These are phyloP conservation scores for Malus hybrid DNA, from an alignment of 331 rosid species.

Conservation along the genomic window DNA sequence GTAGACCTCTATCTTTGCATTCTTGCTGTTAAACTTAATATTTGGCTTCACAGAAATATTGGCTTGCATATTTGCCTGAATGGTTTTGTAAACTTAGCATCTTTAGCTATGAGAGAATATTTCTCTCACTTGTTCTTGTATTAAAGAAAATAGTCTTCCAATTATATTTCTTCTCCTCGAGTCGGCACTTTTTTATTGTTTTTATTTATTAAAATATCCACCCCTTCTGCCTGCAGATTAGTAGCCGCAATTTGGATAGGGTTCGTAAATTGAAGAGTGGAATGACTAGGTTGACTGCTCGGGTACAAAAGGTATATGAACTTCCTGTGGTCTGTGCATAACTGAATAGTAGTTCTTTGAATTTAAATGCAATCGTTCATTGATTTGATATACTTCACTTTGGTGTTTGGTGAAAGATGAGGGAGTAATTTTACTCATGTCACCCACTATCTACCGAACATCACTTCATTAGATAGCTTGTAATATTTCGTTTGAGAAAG, in stretches of 20 bases:
- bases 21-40: neutral
- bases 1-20: neutral
- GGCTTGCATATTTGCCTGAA: neutral
- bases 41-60: neutral
- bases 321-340: neutral
- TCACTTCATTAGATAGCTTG: neutral
- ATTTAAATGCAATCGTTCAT: neutral
- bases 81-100: neutral
- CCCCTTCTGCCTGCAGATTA: conserved; percentile 48
- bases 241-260: conserved; percentile 95
- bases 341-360: neutral
- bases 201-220: neutral
- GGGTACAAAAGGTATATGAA: conserved; percentile 83
- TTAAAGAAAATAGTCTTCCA: neutral
- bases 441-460: neutral
- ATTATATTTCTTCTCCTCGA: neutral
- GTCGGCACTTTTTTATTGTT: neutral
- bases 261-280: conserved; percentile 95
- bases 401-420: neutral
- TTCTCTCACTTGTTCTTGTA: neutral
- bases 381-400: neutral
- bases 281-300: conserved; percentile 98
- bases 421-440: neutral
- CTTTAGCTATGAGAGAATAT: neutral
- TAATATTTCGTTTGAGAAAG: neutral